These are phyloP conservation scores for Pythium monospermum DNA, from an alignment of 352 stramenopile species.

Conservation along the genomic window DNA sequence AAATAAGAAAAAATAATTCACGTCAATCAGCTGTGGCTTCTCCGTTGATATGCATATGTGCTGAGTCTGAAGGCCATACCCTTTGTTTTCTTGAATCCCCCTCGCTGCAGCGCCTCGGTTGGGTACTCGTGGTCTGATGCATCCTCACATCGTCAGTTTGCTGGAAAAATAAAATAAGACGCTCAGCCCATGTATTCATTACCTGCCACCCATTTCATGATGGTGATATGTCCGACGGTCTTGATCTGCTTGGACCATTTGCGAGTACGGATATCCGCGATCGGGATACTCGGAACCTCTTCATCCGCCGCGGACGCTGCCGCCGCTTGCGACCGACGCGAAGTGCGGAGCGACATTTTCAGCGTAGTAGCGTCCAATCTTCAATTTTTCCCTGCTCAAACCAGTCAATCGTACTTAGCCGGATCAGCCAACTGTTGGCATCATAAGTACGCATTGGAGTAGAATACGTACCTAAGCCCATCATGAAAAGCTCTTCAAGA, in stretches of 20 bases:
- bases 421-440: background rate
- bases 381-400: too few species aligned
- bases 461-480: too few species aligned
- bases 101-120: constrained; percentile 60
- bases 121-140: constrained; percentile 37
- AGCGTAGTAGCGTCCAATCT: too few species aligned
- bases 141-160: background rate
- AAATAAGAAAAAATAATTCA: background rate
- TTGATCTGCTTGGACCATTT: constrained; percentile 74
- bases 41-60: too few species aligned
- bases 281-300: constrained; percentile 36
- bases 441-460: too few species aligned
- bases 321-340: constrained; percentile 29
- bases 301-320: constrained; percentile 13
- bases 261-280: constrained; percentile 60
- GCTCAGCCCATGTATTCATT: background rate
- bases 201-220: constrained; percentile 76
- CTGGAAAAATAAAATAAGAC: background rate
- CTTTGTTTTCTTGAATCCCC: constrained; percentile 67
- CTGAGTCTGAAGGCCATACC: constrained; percentile 21
- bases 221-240: constrained; percentile 62
- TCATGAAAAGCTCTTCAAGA: too few species aligned
- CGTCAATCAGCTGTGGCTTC: too few species aligned
- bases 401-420: constrained; percentile 8
- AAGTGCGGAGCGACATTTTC: constrained; percentile 49